A percentile compares a stretch with the other conserved stretches of the same genome.
Evolutionary conservation across 2,329 filamentous ascomycete genomes (phyloP).

Genomic region (Teratosphaeriaceae sp.): DNA sequence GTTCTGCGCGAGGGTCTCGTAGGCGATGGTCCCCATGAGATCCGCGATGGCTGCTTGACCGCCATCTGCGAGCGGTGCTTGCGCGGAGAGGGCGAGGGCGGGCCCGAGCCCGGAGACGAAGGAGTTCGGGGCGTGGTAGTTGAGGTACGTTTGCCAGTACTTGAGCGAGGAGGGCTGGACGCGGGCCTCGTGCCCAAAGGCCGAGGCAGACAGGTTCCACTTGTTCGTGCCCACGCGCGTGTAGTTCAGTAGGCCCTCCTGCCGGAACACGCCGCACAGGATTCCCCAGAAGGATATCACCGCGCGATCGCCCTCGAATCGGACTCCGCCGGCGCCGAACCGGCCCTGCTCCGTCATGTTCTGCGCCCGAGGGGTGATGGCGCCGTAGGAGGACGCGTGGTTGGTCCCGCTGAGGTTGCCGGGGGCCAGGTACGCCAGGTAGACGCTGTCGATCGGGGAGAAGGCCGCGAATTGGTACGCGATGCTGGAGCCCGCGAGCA

Average conservation of each 20-base stretch:
- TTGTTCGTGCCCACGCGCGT: neutral
- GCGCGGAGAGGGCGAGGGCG: neutral
- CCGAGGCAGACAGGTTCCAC: neutral
- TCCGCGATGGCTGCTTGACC: neutral
- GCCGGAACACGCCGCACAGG: neutral
- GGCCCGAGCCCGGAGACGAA: neutral
- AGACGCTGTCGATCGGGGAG: neutral
- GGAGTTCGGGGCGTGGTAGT: neutral
- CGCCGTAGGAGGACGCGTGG: neutral
- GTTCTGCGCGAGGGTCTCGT: neutral
- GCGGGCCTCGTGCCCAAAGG: neutral
- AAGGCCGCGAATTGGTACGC: neutral
- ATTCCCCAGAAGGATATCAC: neutral
- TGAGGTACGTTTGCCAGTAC: neutral
- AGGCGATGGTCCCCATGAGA: neutral
- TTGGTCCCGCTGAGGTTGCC: neutral
- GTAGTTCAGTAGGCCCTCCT: neutral
- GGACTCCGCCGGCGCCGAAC: neutral
- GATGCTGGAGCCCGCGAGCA: neutral
- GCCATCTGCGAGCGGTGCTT: neutral
- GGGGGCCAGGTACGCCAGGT: neutral
- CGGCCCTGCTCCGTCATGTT: neutral
- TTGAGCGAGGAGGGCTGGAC: neutral
- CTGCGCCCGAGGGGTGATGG: neutral
- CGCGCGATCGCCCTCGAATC: neutral